Evolutionary conservation across 2,329 filamentous ascomycete species (phyloP), one percentile per base, ranked within the genome.

Genomic region (Ascochyta fabae): DNA sequence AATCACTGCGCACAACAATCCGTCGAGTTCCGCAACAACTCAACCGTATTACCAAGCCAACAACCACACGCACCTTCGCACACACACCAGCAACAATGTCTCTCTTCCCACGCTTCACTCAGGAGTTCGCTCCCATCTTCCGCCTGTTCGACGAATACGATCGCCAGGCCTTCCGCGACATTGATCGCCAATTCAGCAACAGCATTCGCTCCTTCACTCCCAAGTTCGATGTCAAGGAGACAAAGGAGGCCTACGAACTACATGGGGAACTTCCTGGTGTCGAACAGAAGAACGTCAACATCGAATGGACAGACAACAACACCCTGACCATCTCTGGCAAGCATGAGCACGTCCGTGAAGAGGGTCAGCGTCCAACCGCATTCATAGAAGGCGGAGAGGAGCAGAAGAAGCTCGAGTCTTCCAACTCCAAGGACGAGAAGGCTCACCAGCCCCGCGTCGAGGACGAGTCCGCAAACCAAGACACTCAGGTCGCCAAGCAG

Each of bases 201-300:
- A 61, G 45, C 39, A 64, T 83, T 43, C 80, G 79, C 42, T 79
- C 84, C 69, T 93, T 92, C 83, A 83, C 85, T 54, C 91, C 90
- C 50, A 89, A 87, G 76, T 94, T 94, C 70, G 90, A 94, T 68
- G 82, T 93, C 59, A 87, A 85, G 73, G 91, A 95, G 79, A 84
- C 83, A 12, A 83, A 83, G 58, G 77, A 85, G 6, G 74, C 80
- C 60, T 94, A 92, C 71, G 88, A 94, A 76, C 87, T 94, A 19
- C 86, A 93, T 67, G 91, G 90, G 67, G 90, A 94, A 76, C 85
- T 94, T 6, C 88, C 90, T 0, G 91, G 91, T 51, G 81, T 93
- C 65, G 84, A 84, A 60, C 89, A 91, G 78, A 86, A 90, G 66
- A 81, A 92, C 68, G 80, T 95, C 69, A 80, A 83, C 71, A 89